Evolutionary conservation across 2,329 filamentous ascomycete genomes (phyloP).

Genomic region (Westerdykella ornata): DNA sequence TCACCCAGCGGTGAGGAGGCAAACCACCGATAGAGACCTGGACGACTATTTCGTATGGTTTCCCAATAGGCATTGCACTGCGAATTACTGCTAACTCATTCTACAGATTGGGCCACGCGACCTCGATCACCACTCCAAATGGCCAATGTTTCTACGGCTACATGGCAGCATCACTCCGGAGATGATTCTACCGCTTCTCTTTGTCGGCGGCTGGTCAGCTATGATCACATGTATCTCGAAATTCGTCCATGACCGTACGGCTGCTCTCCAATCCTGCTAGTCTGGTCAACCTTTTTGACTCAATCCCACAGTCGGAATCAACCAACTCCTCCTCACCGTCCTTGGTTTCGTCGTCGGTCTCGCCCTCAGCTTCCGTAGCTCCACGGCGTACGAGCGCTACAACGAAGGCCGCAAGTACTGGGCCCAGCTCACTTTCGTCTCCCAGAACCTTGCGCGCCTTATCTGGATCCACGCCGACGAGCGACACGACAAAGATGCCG

Average conservation of each 20-base stretch:
- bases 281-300: too few species aligned
- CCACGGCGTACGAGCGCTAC: slow-evolving; percentile 67
- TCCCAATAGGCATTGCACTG: too few species aligned
- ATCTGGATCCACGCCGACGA: slow-evolving; percentile 75
- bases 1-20: too few species aligned
- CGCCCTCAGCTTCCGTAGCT: slow-evolving; percentile 68
- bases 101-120: slow-evolving; percentile 54
- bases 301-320: slow-evolving; percentile 32
- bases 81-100: too few species aligned
- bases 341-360: slow-evolving; percentile 77
- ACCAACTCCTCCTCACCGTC: slow-evolving; percentile 65
- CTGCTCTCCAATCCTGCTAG: too few species aligned
- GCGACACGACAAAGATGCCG: slow-evolving; percentile 41
- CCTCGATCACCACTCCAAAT: slow-evolving; percentile 66
- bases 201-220: slow-evolving; percentile 60
- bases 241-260: slow-evolving; percentile 35
- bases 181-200: slow-evolving; percentile 61
- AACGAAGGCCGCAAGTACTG: slow-evolving; percentile 58
- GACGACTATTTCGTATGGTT: too few species aligned
- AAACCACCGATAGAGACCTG: too few species aligned
- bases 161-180: slow-evolving; percentile 68
- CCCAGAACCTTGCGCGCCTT: slow-evolving; percentile 57
- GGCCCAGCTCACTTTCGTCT: slow-evolving; percentile 51
- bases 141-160: slow-evolving; percentile 65
- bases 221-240: slow-evolving; percentile 50